Base-by-base conservation (phyloP, 768 basidiomycete species). In the Crassisporium funariophilum region DNA sequence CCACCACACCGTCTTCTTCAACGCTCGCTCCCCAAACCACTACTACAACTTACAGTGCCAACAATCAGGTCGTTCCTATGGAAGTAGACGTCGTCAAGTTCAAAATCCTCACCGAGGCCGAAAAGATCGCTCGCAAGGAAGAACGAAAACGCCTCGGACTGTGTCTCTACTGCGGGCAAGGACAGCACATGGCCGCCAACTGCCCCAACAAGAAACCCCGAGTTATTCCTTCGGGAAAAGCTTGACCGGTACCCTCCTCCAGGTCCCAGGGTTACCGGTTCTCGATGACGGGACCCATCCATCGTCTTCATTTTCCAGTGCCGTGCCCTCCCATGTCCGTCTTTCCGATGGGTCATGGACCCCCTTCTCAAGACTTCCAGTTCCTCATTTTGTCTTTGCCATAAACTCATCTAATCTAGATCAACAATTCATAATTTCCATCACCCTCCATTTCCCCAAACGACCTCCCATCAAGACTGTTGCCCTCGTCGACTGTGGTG, bases 401-500 rank as follows among this genome's bases (percentile, higher is more conserved):
- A n/a, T 35, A 10, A 46, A 41, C 48, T 46, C 31, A 53, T 39
- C 25, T 44, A 35, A 46, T 34, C 21, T 35, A 41, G 44, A 49
- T 41, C 36, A 55, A 42, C 66, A 67, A 54, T 67, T 66, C 43
- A 61, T 66, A 44, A 58, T 68, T 39, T 41, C 50, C 37, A 35
- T 68, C 38, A 56, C 41, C 11, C 56, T 68, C 31, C 40, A 21
- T 17, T 67, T 73, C 45, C 68, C 70, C 20, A 56, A 63, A 21
- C 54, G 55, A 34, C 56, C 58, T 52, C 52, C 63, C 24, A 59
- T 72, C 37, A 31, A 49, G 12, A 73, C 66, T 10, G 68, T 58
- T 48, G 68, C 68, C 24, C 58, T 75, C 19, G 44, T 75, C 42
- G 68, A 75, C 50, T 67, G 43, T 41, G 68, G 72, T 19, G 66